Evolutionary conservation across 2,329 filamentous ascomycete genomes (phyloP).

Genomic region (Mollisiaceae sp.): DNA sequence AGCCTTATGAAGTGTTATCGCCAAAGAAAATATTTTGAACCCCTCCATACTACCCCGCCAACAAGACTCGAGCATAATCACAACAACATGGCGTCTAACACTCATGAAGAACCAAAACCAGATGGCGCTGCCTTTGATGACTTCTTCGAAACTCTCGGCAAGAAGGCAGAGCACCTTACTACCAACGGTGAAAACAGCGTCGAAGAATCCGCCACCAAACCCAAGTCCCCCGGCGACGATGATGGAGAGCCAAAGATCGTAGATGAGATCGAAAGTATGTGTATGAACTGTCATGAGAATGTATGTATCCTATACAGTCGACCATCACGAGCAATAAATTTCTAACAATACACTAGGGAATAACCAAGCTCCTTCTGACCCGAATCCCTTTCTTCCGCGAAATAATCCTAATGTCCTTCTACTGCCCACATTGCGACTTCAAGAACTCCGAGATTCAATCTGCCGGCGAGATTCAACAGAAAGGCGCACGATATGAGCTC

Average conservation of each 20-base stretch:
- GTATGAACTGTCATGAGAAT: slow-evolving; percentile 86
- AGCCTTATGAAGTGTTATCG: slow-evolving; percentile 8
- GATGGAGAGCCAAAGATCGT: slow-evolving; percentile 59
- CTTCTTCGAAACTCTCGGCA: slow-evolving; percentile 67
- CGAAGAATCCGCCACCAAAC: slow-evolving; percentile 13
- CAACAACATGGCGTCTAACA: slow-evolving; percentile 50
- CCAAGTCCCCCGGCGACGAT: slow-evolving; percentile 22
- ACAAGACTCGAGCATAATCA: background rate
- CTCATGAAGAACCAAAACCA: slow-evolving; percentile 46
- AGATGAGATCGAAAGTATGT: slow-evolving; percentile 77
- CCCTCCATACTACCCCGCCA: slow-evolving; percentile 9
- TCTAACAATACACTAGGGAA: slow-evolving; percentile 61
- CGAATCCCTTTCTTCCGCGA: slow-evolving; percentile 97
- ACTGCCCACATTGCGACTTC: slow-evolving; percentile 86
- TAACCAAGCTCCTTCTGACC: slow-evolving; percentile 85
- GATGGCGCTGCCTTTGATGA: slow-evolving; percentile 54
- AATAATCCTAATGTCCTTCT: slow-evolving; percentile 96
- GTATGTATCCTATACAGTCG: slow-evolving; percentile 49
- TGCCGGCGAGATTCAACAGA: slow-evolving; percentile 88
- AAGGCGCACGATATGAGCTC: slow-evolving; percentile 83
- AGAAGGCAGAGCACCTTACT: slow-evolving; percentile 61
- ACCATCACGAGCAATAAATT: background rate
- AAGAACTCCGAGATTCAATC: slow-evolving; percentile 94
- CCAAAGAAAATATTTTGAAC: slow-evolving; percentile 3
- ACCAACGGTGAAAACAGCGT: slow-evolving; percentile 41